phyloP scores from a whole-genome alignment of 179 eudicot species.

The Vitellaria paradoxa region DNA sequence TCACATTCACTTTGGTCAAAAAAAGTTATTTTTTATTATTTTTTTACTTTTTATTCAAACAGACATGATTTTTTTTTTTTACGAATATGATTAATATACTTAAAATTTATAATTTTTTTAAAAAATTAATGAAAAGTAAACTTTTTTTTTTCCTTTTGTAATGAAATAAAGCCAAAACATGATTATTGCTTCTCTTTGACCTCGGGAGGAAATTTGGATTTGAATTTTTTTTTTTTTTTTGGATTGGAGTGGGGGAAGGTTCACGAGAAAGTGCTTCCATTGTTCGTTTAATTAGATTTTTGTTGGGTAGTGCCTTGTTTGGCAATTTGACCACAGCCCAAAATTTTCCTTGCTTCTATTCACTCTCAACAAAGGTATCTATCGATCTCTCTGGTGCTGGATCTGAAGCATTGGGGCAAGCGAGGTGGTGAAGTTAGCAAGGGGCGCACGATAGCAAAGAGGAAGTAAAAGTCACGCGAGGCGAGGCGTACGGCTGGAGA shows the following conservation, averaged over 20 bases:
- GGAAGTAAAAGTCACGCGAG: background rate
- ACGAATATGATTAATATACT: no score
- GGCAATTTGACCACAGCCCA: conserved; percentile 6
- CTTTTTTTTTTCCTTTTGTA: no score
- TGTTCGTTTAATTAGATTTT: background rate
- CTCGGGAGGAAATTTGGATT: no score
- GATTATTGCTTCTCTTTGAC: background rate
- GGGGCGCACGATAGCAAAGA: conserved; percentile 8
- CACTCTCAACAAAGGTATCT: background rate
- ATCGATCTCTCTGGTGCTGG: background rate
- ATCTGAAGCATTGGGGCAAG: background rate
- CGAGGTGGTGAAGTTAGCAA: background rate
- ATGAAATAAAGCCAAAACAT: background rate
- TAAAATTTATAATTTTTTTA: no score
- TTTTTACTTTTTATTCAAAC: no score
- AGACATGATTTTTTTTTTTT: no score
- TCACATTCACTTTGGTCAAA: no score
- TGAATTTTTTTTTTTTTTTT: no score
- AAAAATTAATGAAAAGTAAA: no score
- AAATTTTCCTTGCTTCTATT: background rate
- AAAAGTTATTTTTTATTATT: no score
- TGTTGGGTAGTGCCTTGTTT: conserved; percentile 7
- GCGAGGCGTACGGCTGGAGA: background rate
- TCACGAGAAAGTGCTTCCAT: background rate
- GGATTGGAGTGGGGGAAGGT: background rate